Evolutionary conservation across 2,329 filamentous ascomycete species (phyloP), one percentile per base, ranked within the genome.

Genomic region (Phoma sp.): DNA sequence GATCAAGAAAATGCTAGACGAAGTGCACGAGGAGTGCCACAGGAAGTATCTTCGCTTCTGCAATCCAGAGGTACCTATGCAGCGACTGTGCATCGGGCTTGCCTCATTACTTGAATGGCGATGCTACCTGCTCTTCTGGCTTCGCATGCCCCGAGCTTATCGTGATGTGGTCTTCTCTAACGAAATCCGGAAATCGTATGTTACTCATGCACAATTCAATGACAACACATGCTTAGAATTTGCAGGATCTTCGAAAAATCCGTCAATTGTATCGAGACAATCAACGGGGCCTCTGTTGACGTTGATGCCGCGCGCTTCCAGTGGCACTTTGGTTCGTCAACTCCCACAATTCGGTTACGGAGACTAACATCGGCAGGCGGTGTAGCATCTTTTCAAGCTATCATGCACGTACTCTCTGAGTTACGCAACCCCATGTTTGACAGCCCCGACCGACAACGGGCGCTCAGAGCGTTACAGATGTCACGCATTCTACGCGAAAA

Each of bases 341-440:
- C 32, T 3, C 2, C 21, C 12, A 11, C 12, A 15, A 9, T 30
- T 10, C 20, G 11, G 18, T 15, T 12, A 25, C 32, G 9, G 30
- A 18, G 3, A 29, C 60, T 67, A 42, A 68, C 34, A 15, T 43
- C 15, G 5, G 11, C 32, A 71, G 69, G 67, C n/a, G 67, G 66
- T 4, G 64, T 71, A 32, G 67, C 69, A n/a, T 67, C 67, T 7
- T 73, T 73, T 54, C 70, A 73, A 46, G 68, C 70, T 2, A 74
- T 76, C 36, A 74, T 75, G 69, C 72, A 75, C 39, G 68, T 75
- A 7, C 62, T 76, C 0, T 74, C 72, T 3, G 74, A 76, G 47
- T 60, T 76, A n/a, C 69, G 72, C 12, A 74, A 73, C 42, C 69
- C 72, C 2, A 56, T 71, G 14, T 75, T 75, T 50, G 61, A 72